Evolutionary conservation across 1,284 basidiomycete genomes (phyloP).

Genomic region (Vanrija sp.): DNA sequence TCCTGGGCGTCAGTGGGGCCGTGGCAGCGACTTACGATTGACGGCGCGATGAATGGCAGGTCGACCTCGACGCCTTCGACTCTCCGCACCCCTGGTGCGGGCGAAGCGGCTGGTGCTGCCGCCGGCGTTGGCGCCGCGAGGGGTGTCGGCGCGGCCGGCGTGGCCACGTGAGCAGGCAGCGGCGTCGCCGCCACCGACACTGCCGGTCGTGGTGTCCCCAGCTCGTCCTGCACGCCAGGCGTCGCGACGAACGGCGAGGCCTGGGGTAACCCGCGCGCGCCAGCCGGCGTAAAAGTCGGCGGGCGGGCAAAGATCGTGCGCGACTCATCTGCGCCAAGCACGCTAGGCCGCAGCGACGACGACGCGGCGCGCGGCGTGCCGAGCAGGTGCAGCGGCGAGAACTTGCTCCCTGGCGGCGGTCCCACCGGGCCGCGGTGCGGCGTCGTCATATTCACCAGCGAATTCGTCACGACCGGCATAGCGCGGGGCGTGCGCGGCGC

Average conservation of each 20-base stretch:
- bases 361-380: slow-evolving; percentile 28
- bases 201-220: background rate
- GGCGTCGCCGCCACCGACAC: background rate
- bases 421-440: slow-evolving; percentile 12
- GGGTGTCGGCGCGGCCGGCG: background rate
- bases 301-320: background rate
- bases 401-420: slow-evolving; percentile 21
- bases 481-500: background rate
- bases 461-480: slow-evolving; percentile 31
- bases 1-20: slow-evolving; percentile 20
- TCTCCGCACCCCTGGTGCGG: background rate
- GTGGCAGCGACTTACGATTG: slow-evolving; percentile 23
- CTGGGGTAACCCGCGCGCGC: background rate
- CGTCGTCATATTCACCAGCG: slow-evolving; percentile 27
- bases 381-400: slow-evolving; percentile 31
- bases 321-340: background rate
- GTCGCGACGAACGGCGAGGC: background rate
- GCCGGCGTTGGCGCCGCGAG: background rate
- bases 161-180: background rate
- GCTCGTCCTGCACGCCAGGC: background rate
- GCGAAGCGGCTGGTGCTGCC: background rate
- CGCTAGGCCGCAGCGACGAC: background rate
- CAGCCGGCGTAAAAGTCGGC: slow-evolving; percentile 7
- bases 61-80: slow-evolving; percentile 24
- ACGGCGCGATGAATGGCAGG: slow-evolving; percentile 18